phyloP scores from a whole-genome alignment of 2,329 filamentous ascomycete species.

The Dactylellina cionopaga region DNA sequence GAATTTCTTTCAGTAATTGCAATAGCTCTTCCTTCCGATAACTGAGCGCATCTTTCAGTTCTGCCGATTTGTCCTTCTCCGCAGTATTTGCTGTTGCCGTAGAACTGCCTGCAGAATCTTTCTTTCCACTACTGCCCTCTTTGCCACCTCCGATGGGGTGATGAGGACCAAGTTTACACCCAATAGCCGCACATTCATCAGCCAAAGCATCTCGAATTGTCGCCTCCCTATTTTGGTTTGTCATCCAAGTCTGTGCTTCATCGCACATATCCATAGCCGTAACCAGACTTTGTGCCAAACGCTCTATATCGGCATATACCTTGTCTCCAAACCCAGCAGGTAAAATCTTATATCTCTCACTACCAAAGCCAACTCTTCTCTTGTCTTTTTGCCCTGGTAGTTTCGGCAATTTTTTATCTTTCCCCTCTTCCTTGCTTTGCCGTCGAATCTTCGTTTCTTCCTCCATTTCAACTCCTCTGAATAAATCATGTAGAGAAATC shows the following conservation, averaged over 20 bases:
- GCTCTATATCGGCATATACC: neutral
- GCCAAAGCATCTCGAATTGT: constrained; percentile 3
- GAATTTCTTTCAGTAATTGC: constrained; percentile 26
- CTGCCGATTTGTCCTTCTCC: neutral
- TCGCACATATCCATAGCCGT: constrained; percentile 23
- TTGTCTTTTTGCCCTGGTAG: neutral
- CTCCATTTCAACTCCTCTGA: constrained; percentile 25
- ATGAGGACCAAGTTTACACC: neutral
- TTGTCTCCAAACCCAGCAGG: neutral
- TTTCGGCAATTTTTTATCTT: neutral
- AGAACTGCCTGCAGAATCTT: neutral
- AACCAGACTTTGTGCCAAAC: neutral
- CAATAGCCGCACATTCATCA: neutral
- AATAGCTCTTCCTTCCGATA: constrained; percentile 21
- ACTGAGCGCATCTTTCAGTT: constrained; percentile 4
- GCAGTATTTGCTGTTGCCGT: neutral
- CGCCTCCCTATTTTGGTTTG: constrained; percentile 3
- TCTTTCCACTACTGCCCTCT: neutral
- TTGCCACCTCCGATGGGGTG: neutral
- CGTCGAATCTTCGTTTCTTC: neutral
- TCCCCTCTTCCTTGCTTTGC: neutral
- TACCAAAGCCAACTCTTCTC: constrained; percentile 25
- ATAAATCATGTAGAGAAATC: constrained; percentile 23
- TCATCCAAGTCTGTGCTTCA: constrained; percentile 15
- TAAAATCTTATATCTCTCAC: constrained; percentile 24